A percentile compares a stretch with the other conserved stretches of the same genome.
phyloP scores from a whole-genome alignment of 2,329 filamentous ascomycete species.

The Plectosphaerella plurivora region DNA sequence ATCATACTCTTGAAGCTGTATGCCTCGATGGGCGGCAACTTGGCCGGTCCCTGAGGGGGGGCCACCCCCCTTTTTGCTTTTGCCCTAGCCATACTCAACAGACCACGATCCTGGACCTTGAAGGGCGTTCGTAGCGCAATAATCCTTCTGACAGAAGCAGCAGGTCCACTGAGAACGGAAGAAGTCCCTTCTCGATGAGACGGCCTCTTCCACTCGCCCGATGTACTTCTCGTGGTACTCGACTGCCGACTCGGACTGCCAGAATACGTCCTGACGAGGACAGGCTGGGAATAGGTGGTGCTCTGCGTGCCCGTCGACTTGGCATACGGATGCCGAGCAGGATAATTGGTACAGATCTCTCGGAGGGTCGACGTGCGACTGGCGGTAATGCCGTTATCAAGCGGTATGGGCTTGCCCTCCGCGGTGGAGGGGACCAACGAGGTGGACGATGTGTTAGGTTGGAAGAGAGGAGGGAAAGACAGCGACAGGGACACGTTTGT shows the following conservation, averaged over 20 bases:
- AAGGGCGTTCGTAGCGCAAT: constrained; percentile 6
- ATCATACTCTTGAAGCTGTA: constrained; percentile 64
- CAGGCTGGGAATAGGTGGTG: constrained; percentile 60
- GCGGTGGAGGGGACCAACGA: constrained; percentile 51
- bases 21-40: constrained; percentile 57
- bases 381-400: constrained; percentile 52
- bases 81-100: constrained; percentile 13
- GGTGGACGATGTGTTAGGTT: constrained; percentile 45
- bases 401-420: constrained; percentile 49
- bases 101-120: not conserved
- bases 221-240: constrained; percentile 18
- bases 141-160: constrained; percentile 14
- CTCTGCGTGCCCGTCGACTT: constrained; percentile 52
- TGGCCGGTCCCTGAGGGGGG: constrained; percentile 25
- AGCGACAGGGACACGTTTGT: constrained; percentile 34
- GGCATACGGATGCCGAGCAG: constrained; percentile 51
- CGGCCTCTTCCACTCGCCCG: not conserved
- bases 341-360: constrained; percentile 54
- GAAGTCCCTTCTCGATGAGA: constrained; percentile 10
- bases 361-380: constrained; percentile 56
- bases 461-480: constrained; percentile 43
- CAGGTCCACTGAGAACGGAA: constrained; percentile 10
- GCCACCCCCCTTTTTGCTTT: not conserved
- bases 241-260: constrained; percentile 32
- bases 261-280: constrained; percentile 61